Percentiles rank a stretch among this genome's conserved stretches.
phyloP scores from a whole-genome alignment of 768 basidiomycete species.

The Boletales sp. region DNA sequence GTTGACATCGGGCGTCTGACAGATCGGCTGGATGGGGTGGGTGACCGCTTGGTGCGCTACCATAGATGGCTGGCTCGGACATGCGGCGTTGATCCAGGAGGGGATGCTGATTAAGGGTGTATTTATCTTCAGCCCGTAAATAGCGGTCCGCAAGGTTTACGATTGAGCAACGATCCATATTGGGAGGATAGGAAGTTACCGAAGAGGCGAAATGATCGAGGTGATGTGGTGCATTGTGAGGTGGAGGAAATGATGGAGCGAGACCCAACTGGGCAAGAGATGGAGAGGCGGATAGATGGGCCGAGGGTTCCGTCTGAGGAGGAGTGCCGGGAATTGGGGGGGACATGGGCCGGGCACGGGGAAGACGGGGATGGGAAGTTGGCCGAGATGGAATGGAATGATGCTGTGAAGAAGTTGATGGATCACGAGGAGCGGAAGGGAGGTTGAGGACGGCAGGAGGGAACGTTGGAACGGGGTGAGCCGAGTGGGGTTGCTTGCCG shows the following conservation, averaged over 20 bases:
- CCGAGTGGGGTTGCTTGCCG: constrained; percentile 29
- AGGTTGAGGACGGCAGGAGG: constrained; percentile 27
- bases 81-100: constrained; percentile 60
- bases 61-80: constrained; percentile 59
- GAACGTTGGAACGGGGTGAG: constrained; percentile 34
- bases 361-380: constrained; percentile 17
- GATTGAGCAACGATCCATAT: constrained; percentile 39
- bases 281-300: constrained; percentile 38
- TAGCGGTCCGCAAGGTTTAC: constrained; percentile 37
- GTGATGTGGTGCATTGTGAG: constrained; percentile 41
- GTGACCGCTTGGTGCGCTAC: constrained; percentile 39
- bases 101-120: constrained; percentile 33
- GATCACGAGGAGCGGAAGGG: constrained; percentile 32
- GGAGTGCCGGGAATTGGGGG: not conserved
- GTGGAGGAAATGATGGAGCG: constrained; percentile 37
- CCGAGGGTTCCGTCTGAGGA: not conserved
- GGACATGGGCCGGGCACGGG: constrained; percentile 4
- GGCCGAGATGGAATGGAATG: constrained; percentile 13
- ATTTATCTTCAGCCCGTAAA: constrained; percentile 37
- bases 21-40: constrained; percentile 32
- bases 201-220: constrained; percentile 44
- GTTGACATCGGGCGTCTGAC: constrained; percentile 30
- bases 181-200: constrained; percentile 38
- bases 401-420: constrained; percentile 15
- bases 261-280: constrained; percentile 42